A percentile compares a stretch with the other conserved stretches of the same genome.
Conservation (phyloP, 768 basidiomycete genomes). For the Termitomyces sp. region DNA sequence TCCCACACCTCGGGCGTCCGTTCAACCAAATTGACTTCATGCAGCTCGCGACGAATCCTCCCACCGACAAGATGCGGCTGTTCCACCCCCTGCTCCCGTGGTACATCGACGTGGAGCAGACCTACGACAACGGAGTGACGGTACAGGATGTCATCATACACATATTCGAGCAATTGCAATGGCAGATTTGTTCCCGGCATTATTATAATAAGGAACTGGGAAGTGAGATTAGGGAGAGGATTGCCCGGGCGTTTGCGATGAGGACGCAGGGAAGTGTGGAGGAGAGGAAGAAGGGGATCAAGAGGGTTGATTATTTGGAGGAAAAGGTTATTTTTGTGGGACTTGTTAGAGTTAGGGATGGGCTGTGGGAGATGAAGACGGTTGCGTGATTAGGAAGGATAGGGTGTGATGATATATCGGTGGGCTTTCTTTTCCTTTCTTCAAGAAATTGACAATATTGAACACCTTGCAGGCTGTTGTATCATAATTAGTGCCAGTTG, state of each 20-base stretch:
- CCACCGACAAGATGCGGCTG: slow-evolving; percentile 47
- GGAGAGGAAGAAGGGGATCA: slow-evolving; percentile 39
- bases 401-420: too few relatives aligned
- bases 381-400: too few relatives aligned
- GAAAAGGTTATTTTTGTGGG: slow-evolving; percentile 50
- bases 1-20: not conserved
- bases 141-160: slow-evolving; percentile 51
- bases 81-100: slow-evolving; percentile 59
- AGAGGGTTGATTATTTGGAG: slow-evolving; percentile 59
- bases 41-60: slow-evolving; percentile 51
- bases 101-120: slow-evolving; percentile 56
- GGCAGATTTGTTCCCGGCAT: slow-evolving; percentile 46
- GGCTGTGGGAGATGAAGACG: slow-evolving; percentile 65
- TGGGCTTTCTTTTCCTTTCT: too few relatives aligned
- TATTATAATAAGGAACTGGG: slow-evolving; percentile 58
- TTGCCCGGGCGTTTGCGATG: slow-evolving; percentile 40
- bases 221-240: slow-evolving; percentile 35
- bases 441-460: too few relatives aligned
- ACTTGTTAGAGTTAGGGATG: slow-evolving; percentile 46
- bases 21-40: slow-evolving; percentile 45
- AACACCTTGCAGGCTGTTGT: too few relatives aligned
- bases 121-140: slow-evolving; percentile 51
- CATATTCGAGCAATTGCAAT: slow-evolving; percentile 38
- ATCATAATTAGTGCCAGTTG: too few relatives aligned
- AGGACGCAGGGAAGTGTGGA: slow-evolving; percentile 35